Base-by-base conservation (phyloP, 495 filamentous ascomycete genomes). In the Penicillium lagena region DNA sequence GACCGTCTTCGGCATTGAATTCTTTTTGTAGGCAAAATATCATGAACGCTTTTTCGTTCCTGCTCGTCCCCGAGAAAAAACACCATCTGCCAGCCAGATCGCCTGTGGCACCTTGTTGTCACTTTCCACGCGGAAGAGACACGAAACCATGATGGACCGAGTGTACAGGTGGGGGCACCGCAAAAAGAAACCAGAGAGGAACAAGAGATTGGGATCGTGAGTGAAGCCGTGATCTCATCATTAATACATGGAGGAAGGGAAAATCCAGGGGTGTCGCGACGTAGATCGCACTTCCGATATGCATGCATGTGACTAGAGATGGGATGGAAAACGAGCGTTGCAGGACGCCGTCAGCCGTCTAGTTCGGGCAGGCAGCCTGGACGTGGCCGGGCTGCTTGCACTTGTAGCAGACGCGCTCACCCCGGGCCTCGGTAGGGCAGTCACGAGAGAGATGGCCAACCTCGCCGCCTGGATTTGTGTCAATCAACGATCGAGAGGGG, bases 301-400 rank as follows among this genome's bases (percentile, higher is more conserved):
- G 40, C 45, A 47, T 47, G 41, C 45, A 47, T 47, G 40, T 47
- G 40, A 37, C 35, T 13, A 35, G 30, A 12, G 31, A 35, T 39
- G 44, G 40, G 41, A 51, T 22, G 22, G 22, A 38, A 41, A 33
- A 41, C 46, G 40, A 47, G 40, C 48, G 48, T 41, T 40, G 40
- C 48, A 43, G 39, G 48, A 38, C 40, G 32, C 22, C 43, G 36
- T 35, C 39, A 39, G 35, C 32, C 29, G 32, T 33, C 45, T 76
- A 83, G 67, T 87, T 89, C 46, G 89, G 85, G 81, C 93, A 98
- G 52, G 83, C 78, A 46, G 89, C 78, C 79, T 96, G 93, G 59
- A 97, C 82, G 73, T 98, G 93, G 57, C 93, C 93, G 46, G 90
- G 83, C 73, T 96, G 87, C 79, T 96, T 94, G 88, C 93, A 97